These are phyloP conservation scores for Mortierella claussenii DNA, from an alignment of 192 early-diverging fungal species.

Conservation along the genomic window DNA sequence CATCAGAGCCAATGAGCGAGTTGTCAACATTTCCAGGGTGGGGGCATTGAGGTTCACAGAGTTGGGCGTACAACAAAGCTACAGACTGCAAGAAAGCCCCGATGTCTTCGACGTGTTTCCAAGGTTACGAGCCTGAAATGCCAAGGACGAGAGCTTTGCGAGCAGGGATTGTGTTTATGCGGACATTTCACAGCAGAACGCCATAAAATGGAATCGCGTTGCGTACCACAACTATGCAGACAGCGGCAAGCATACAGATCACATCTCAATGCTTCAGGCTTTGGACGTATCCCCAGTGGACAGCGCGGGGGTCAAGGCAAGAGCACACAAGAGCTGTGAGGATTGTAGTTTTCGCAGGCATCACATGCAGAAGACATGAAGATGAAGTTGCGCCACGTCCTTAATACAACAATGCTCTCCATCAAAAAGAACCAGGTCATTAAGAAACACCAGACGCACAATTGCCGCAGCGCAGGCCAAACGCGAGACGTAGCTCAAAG, in stretches of 20 bases:
- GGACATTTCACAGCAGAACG: conserved; percentile 17
- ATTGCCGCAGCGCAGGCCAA: no score
- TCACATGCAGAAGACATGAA: conserved; percentile 19
- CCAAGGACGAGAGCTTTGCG: conserved; percentile 12
- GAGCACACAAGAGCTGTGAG: conserved; percentile 15
- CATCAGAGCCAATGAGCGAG: no score
- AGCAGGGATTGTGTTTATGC: conserved; percentile 21
- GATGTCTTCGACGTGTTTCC: conserved; percentile 2
- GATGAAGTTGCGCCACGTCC: conserved; percentile 17
- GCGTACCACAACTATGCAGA: conserved; percentile 15
- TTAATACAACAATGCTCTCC: conserved; percentile 6
- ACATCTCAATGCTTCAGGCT: conserved; percentile 23
- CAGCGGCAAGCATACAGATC: conserved; percentile 21
- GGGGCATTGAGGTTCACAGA: neutral
- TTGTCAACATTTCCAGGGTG: no score
- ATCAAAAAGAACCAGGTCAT: no score
- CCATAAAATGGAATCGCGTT: conserved; percentile 20
- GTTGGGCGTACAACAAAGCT: conserved; percentile 6
- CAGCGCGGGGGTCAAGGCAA: conserved; percentile 18
- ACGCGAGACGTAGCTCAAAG: no score
- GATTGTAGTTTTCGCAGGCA: conserved; percentile 25
- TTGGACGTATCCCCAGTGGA: conserved; percentile 16
- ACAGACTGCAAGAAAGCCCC: conserved; percentile 1
- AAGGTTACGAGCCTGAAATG: conserved; percentile 13
- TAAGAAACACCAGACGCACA: no score